These are phyloP conservation scores for Penicillium capsulatum DNA, from an alignment of 2,329 filamentous ascomycete genomes.

Conservation along the genomic window DNA sequence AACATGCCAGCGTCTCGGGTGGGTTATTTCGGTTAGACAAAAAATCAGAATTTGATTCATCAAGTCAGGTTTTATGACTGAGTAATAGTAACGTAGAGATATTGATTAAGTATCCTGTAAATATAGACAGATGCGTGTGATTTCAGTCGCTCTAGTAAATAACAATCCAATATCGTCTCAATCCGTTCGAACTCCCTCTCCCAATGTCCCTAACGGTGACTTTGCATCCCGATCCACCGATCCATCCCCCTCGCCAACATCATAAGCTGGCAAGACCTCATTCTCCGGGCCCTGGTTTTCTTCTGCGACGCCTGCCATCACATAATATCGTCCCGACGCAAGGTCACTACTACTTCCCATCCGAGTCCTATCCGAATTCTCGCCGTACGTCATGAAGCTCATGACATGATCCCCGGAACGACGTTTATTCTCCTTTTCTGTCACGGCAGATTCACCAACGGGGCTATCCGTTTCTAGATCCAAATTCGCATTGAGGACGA, in stretches of 20 bases:
- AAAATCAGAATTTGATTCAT: constrained; percentile 5
- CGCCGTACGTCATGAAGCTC: constrained; percentile 29
- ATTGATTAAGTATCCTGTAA: too few species aligned
- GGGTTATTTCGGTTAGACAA: constrained; percentile 21
- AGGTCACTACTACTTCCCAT: too few species aligned
- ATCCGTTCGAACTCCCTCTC: too few species aligned
- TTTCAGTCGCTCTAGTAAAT: too few species aligned
- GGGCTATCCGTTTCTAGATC: constrained; percentile 12
- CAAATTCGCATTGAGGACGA: constrained; percentile 27
- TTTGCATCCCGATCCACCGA: constrained; percentile 8
- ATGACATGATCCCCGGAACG: constrained; percentile 17
- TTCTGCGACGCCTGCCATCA: too few species aligned
- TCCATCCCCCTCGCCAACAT: constrained; percentile 1
- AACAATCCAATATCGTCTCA: too few species aligned
- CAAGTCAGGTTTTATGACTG: too few species aligned
- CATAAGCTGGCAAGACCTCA: constrained; percentile 17
- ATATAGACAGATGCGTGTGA: too few species aligned
- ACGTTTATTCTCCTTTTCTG: constrained; percentile 3
- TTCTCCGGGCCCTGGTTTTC: too few species aligned
- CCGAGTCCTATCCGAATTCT: constrained; percentile 1
- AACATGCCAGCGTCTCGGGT: constrained; percentile 9
- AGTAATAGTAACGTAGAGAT: too few species aligned
- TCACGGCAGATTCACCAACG: background rate
- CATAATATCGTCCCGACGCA: too few species aligned
- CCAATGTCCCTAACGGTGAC: constrained; percentile 12